Conservation (phyloP, 2,329 filamentous ascomycete genomes). For the Lachnellula cervina region DNA sequence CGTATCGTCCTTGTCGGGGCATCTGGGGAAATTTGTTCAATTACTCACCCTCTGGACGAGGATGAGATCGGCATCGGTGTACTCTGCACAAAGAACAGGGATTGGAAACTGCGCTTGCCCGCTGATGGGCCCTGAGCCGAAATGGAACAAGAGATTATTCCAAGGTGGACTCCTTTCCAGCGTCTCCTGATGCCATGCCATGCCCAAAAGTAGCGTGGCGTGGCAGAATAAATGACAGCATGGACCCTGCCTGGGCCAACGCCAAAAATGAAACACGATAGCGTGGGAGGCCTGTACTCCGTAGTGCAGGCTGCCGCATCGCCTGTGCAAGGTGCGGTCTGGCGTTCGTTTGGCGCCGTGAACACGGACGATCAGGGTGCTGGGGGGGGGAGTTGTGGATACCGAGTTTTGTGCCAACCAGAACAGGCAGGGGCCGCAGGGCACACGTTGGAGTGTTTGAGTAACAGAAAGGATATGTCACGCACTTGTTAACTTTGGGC, state of each 20-base stretch:
- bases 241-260: not conserved
- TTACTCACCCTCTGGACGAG: constrained; percentile 12
- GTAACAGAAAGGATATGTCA: no score
- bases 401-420: no score
- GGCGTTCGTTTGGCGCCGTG: constrained; percentile 12
- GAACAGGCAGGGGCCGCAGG: no score
- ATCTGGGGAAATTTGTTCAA: constrained; percentile 28
- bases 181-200: not conserved
- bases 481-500: not conserved
- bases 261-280: constrained; percentile 31
- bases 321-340: not conserved
- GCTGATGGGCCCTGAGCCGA: not conserved
- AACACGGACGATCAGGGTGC: constrained; percentile 6
- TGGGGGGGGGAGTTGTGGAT: no score
- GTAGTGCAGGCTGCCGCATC: constrained; percentile 6
- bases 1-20: constrained; percentile 9
- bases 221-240: not conserved
- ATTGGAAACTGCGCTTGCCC: constrained; percentile 7
- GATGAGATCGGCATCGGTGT: constrained; percentile 21
- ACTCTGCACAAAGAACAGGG: constrained; percentile 14
- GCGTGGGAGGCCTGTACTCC: constrained; percentile 27
- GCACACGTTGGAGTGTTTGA: no score
- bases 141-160: not conserved
- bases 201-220: not conserved
- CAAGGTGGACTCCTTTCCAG: not conserved